phyloP scores from a whole-genome alignment of 2,329 filamentous ascomycete species.

The Calonectria pauciramosa region DNA sequence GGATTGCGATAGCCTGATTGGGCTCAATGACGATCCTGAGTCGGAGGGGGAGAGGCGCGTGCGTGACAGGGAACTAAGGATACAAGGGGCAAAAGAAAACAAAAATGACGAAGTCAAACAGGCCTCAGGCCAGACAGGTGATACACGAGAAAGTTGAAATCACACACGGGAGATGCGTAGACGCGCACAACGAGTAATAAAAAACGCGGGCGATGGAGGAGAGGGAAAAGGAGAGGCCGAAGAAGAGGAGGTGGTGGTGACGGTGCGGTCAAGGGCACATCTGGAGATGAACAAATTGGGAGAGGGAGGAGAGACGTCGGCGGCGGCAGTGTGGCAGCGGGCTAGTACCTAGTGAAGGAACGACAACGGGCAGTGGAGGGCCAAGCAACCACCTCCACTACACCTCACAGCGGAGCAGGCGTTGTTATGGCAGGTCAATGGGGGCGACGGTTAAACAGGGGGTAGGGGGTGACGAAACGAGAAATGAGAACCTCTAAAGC shows the following conservation, averaged over 20 bases:
- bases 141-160: constrained; percentile 24
- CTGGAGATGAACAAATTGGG: constrained; percentile 30
- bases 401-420: neutral
- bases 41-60: constrained; percentile 18
- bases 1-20: constrained; percentile 30
- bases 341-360: constrained; percentile 17
- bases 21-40: constrained; percentile 24
- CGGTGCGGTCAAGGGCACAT: constrained; percentile 43
- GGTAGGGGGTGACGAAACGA: constrained; percentile 8
- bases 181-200: constrained; percentile 15
- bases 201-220: constrained; percentile 30
- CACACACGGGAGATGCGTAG: constrained; percentile 21
- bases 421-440: constrained; percentile 24
- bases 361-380: constrained; percentile 21
- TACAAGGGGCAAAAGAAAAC: constrained; percentile 23
- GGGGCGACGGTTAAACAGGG: neutral
- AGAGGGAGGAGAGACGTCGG: constrained; percentile 14
- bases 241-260: constrained; percentile 38
- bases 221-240: constrained; percentile 27
- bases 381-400: constrained; percentile 14
- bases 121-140: constrained; percentile 22
- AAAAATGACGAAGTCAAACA: constrained; percentile 11
- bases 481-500: constrained; percentile 11
- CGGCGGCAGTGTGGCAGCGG: constrained; percentile 27
- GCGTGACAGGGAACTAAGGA: constrained; percentile 25